Conservation (phyloP, 2,329 filamentous ascomycete genomes). For the Gnomoniopsis sp. region DNA sequence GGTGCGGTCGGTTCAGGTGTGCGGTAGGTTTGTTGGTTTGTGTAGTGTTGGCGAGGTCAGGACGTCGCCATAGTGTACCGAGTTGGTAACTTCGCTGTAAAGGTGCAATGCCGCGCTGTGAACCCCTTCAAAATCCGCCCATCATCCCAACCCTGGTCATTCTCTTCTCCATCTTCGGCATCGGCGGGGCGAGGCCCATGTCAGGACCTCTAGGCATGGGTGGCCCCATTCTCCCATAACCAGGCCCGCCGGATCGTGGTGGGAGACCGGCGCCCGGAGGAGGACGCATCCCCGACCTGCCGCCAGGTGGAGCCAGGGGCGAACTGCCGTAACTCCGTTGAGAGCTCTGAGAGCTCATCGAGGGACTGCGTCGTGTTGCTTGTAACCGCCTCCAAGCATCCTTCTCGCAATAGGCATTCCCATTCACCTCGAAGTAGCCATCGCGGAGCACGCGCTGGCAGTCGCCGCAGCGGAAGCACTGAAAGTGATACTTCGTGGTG, state of each 20-base stretch:
- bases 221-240: constrained; percentile 16
- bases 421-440: constrained; percentile 88
- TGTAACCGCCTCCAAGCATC: constrained; percentile 64
- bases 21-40: not conserved
- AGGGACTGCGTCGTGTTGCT: constrained; percentile 6
- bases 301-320: constrained; percentile 16
- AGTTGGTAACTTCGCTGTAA: not conserved
- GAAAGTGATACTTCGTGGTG: constrained; percentile 76
- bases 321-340: constrained; percentile 18
- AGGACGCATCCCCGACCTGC: constrained; percentile 18
- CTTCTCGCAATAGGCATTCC: constrained; percentile 78
- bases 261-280: constrained; percentile 16
- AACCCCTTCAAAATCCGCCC: constrained; percentile 22
- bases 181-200: constrained; percentile 28
- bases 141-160: constrained; percentile 60
- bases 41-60: not conserved
- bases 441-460: constrained; percentile 72
- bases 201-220: constrained; percentile 32
- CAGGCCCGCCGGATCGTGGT: constrained; percentile 9
- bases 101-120: constrained; percentile 9
- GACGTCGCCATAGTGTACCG: not conserved
- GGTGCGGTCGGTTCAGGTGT: too few species aligned
- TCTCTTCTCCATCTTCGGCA: constrained; percentile 58
- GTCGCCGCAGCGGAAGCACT: constrained; percentile 80
- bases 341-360: constrained; percentile 16